Conservation (phyloP, 73 alveolate species). For the Paramecium primaurelia region DNA sequence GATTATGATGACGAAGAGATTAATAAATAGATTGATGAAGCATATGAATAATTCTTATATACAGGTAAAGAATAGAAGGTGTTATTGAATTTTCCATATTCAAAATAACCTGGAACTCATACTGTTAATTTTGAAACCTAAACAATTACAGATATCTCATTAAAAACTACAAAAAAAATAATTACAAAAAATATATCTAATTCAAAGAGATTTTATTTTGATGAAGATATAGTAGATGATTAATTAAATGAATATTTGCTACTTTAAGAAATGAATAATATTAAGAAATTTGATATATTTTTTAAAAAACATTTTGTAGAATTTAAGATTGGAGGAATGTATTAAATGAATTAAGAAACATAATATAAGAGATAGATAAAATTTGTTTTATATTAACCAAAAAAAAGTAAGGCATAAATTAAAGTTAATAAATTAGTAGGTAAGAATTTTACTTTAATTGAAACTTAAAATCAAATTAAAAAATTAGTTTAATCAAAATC, state of each 20-base stretch:
- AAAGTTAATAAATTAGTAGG: neutral
- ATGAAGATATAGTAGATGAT: neutral
- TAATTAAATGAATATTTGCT: neutral
- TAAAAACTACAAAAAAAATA: neutral
- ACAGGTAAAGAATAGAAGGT: neutral
- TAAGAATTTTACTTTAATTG: neutral
- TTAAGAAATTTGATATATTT: neutral
- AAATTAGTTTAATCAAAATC: neutral
- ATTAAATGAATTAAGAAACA: constrained; percentile 11
- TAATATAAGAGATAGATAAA: neutral
- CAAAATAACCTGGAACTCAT: constrained; percentile 44
- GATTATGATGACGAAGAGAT: constrained; percentile 20
- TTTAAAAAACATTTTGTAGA: neutral
- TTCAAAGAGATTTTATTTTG: neutral
- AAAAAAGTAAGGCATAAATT: neutral
- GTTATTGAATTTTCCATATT: neutral
- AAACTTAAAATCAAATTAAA: neutral
- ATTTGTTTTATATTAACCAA: neutral
- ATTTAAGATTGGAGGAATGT: neutral
- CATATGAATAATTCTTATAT: neutral
- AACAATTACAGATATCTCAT: neutral
- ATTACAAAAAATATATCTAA: neutral
- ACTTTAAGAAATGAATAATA: neutral
- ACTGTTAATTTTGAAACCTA: neutral
- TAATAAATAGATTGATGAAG: constrained; percentile 34